These are phyloP conservation scores for Jatropha multifida DNA, from an alignment of 441 rosid genomes.

Conservation along the genomic window DNA sequence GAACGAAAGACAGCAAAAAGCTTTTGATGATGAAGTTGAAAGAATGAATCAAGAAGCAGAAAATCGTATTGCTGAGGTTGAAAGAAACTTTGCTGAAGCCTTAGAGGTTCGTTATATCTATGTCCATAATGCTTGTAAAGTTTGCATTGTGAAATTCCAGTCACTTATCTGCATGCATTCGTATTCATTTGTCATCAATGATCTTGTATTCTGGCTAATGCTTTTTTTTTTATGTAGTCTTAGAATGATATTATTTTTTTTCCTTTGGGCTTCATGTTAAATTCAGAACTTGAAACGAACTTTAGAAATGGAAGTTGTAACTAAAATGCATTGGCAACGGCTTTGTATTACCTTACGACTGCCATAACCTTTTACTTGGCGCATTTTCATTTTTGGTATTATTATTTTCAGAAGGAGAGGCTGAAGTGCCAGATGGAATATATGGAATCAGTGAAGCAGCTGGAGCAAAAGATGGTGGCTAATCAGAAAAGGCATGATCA, in stretches of 20 bases:
- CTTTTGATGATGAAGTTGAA: conserved; percentile 81
- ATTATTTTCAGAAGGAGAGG: conserved; percentile 66
- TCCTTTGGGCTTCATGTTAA: neutral
- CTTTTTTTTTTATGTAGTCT: neutral
- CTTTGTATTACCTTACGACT: neutral
- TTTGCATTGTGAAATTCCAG: neutral
- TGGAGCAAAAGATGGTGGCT: conserved; percentile 78
- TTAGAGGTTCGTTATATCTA: conserved; percentile 63
- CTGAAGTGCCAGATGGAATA: conserved; percentile 95
- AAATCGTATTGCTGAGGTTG: conserved; percentile 70
- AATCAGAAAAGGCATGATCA: conserved; percentile 64
- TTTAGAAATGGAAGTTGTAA: neutral
- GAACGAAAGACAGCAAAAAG: conserved; percentile 92
- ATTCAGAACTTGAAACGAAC: conserved; percentile 1
- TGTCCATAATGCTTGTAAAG: neutral
- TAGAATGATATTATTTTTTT: neutral
- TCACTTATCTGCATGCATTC: neutral
- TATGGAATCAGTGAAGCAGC: conserved; percentile 88
- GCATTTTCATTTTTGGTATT: neutral
- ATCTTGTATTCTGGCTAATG: neutral
- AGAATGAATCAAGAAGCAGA: conserved; percentile 77
- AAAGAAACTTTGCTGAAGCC: conserved; percentile 80
- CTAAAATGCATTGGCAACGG: neutral
- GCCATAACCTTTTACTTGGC: conserved; percentile 11
- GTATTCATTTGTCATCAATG: conserved; percentile 6